Base-by-base conservation (phyloP, 2,329 filamentous ascomycete species). In the Graphilbum fragrans region DNA sequence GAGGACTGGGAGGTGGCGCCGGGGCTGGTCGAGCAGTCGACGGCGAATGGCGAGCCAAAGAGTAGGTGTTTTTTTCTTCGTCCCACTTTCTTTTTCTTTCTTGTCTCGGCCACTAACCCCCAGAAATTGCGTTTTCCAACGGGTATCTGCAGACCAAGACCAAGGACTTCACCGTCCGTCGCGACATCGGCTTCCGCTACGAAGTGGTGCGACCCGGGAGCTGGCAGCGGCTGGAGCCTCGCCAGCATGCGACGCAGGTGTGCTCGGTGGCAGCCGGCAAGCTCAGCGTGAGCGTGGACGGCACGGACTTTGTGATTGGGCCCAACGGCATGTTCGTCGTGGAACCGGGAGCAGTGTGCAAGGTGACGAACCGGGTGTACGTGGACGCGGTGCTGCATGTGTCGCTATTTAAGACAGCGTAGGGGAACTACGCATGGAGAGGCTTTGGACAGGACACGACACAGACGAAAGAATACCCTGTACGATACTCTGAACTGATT, bases 271-370 rank as follows among this genome's bases (percentile, higher is more conserved):
- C 54, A 1, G 39, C 47, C 7, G 59, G 59, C 9, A 61, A 61
- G 49, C 42, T 60, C 16, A 35, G 25, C 1, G 41, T 56, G 27
- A 47, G 7, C n/a, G 32, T 50, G 6, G 59, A 50, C 2, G 55
- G 53, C 3, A 48, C 57, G n/a, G 51, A 57, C 5, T 64, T 70
- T 33, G 46, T 52, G 0, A 50, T 71, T 3, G 69, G 69, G 0
- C 55, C 58, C 1, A 59, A 65, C 39, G 65, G 69, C 21, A 55
- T 65, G 49, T 66, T 72, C 45, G 55, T 58, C 38, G 55, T 72
- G 31, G 55, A 52, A 19, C 58, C 64, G 0, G 62, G 63, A 0
- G 54, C 52, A 39, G 41, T 41, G 2, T 67, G 63, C 47, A 54
- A 51, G 17, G 59, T 63, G 5, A 53, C 59, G 43, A 73, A 73